A percentile compares a stretch with the other conserved stretches of the same genome.
Evolutionary conservation across 2,329 filamentous ascomycete genomes (phyloP).

Genomic region (Fusarium pilosicola): DNA sequence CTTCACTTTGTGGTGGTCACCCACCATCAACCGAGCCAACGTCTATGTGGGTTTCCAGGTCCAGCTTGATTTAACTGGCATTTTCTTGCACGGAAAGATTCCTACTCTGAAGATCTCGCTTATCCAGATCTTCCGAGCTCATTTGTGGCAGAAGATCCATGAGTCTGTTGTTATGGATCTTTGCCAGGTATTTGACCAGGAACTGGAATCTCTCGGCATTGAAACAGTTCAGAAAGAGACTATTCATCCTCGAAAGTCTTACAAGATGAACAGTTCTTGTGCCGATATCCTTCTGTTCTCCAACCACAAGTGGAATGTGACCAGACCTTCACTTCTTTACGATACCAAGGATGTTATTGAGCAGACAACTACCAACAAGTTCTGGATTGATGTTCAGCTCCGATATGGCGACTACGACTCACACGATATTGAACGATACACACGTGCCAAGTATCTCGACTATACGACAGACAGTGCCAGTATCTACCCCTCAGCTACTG

Average conservation of each 20-base stretch:
- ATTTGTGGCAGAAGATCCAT: constrained; percentile 99
- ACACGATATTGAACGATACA: constrained; percentile 98
- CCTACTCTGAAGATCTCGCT: constrained; percentile 97
- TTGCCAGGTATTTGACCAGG: constrained; percentile 98
- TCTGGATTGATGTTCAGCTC: constrained; percentile 97
- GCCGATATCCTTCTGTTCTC: constrained; percentile 97
- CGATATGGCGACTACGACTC: constrained; percentile 98
- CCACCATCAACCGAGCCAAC: constrained; percentile 92
- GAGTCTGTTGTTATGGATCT: constrained; percentile 99
- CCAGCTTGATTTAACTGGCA: constrained; percentile 95
- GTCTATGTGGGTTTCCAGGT: constrained; percentile 99
- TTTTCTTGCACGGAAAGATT: constrained; percentile 99
- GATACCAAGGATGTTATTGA: constrained; percentile 97
- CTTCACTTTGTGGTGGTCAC: constrained; percentile 98
- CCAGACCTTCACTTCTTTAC: constrained; percentile 88
- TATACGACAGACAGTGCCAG: constrained; percentile 99
- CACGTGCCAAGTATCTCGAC: constrained; percentile 96
- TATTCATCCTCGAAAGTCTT: constrained; percentile 98
- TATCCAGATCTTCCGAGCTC: constrained; percentile 98
- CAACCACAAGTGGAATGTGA: constrained; percentile 99
- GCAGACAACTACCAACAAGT: constrained; percentile 95
- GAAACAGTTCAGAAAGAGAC: constrained; percentile 99
- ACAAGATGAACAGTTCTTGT: constrained; percentile 99
- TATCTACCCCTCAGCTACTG: constrained; percentile 96
- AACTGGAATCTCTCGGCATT: constrained; percentile 93